These are phyloP conservation scores for Chiua virens DNA, from an alignment of 768 basidiomycete species.

Conservation along the genomic window DNA sequence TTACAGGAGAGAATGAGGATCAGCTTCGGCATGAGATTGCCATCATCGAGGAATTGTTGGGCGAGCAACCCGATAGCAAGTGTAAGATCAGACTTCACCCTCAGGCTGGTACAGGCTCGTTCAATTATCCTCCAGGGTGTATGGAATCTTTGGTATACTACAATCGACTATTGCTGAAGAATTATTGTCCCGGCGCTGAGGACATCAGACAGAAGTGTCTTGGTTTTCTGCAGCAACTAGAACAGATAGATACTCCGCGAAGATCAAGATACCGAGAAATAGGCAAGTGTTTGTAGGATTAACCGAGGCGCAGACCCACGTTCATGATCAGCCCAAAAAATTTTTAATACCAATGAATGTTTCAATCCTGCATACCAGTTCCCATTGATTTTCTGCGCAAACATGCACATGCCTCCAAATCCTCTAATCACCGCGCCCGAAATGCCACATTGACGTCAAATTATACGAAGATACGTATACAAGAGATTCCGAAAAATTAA, in stretches of 20 bases:
- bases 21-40: conserved; percentile 73
- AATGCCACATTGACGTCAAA: too few species aligned
- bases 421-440: too few species aligned
- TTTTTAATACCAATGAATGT: too few species aligned
- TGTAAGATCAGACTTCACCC: conserved; percentile 50
- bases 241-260: conserved; percentile 64
- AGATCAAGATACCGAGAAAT: conserved; percentile 67
- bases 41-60: conserved; percentile 78
- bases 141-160: conserved; percentile 91
- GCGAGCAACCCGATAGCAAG: conserved; percentile 91
- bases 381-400: too few species aligned
- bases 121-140: conserved; percentile 62
- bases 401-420: too few species aligned
- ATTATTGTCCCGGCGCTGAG: conserved; percentile 40
- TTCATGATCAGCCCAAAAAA: too few species aligned
- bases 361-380: too few species aligned
- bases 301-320: too few species aligned
- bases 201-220: conserved; percentile 47
- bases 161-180: conserved; percentile 62
- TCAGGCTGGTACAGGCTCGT: too few species aligned
- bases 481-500: too few species aligned
- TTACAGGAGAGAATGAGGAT: conserved; percentile 54
- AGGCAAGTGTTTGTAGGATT: conserved; percentile 36
- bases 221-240: conserved; percentile 54
- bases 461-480: too few species aligned